Conservation (phyloP, 2,329 filamentous ascomycete species). For the Cercospora beticola region DNA sequence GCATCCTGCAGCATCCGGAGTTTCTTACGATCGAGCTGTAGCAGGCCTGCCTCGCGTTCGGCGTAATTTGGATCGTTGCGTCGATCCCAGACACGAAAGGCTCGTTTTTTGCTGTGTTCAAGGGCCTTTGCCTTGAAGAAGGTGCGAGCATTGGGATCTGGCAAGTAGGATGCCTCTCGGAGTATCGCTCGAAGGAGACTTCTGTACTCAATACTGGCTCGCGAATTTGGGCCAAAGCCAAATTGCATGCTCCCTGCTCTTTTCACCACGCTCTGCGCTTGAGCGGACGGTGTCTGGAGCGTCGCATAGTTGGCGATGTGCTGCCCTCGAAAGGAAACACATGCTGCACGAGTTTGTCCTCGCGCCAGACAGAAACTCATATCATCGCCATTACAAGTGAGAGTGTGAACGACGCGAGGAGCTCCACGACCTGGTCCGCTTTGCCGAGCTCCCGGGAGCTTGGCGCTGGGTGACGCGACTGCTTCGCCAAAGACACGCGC, state of each 20-base stretch:
- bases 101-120: slow-evolving; percentile 46
- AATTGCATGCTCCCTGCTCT: slow-evolving; percentile 2
- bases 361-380: background rate
- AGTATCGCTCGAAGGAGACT: slow-evolving; percentile 58
- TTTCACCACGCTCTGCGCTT: background rate
- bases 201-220: slow-evolving; percentile 30
- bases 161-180: slow-evolving; percentile 61
- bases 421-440: background rate
- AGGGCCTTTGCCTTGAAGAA: slow-evolving; percentile 53
- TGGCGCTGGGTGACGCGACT: background rate
- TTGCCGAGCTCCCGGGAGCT: background rate
- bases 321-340: background rate
- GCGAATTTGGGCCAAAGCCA: slow-evolving; percentile 11
- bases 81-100: slow-evolving; percentile 21
- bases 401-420: background rate
- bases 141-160: slow-evolving; percentile 54
- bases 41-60: slow-evolving; percentile 19
- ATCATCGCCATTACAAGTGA: background rate
- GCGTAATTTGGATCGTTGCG: slow-evolving; percentile 19
- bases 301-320: background rate
- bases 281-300: background rate
- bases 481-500: slow-evolving; percentile 3
- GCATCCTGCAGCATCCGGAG: slow-evolving; percentile 52
- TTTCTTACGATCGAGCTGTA: slow-evolving; percentile 42
- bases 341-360: background rate